Percentiles rank a stretch among this genome's conserved stretches.
phyloP scores from a whole-genome alignment of 148 eudicot genomes.

The Rhododendron henanense region DNA sequence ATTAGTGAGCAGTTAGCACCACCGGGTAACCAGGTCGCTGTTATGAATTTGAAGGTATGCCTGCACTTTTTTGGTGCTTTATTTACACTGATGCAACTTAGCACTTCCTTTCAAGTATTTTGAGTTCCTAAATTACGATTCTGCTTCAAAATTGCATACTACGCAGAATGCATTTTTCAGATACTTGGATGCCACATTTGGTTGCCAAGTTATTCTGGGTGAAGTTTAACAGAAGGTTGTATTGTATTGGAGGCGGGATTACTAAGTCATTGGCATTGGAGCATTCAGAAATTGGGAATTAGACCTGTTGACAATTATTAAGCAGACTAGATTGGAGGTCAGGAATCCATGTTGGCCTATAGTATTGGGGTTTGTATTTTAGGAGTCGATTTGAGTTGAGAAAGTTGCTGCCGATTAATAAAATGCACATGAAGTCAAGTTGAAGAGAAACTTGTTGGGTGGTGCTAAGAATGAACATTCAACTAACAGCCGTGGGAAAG shows the following conservation, averaged over 20 bases:
- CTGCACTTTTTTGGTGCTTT: neutral
- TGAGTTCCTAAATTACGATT: neutral
- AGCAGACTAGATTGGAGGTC: neutral
- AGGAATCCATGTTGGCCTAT: neutral
- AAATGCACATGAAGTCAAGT: neutral
- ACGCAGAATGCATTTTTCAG: neutral
- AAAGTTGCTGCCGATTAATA: neutral
- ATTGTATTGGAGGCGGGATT: neutral
- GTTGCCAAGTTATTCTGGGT: neutral
- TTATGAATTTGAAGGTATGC: conserved; percentile 6
- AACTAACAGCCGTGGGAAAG: neutral
- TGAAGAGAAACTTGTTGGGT: neutral
- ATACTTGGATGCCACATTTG: neutral
- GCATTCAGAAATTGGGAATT: neutral
- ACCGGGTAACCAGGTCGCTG: conserved; percentile 4
- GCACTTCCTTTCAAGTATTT: neutral
- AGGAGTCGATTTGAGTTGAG: neutral
- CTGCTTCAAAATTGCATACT: neutral
- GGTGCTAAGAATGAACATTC: neutral
- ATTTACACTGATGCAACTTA: neutral
- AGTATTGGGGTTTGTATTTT: neutral
- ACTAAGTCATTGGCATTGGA: neutral
- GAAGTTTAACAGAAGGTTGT: neutral
- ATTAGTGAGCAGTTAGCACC: conserved; percentile 7
- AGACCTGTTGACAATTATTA: neutral